Conservation (phyloP, 2,329 filamentous ascomycete species). For the Aphanocladium album region DNA sequence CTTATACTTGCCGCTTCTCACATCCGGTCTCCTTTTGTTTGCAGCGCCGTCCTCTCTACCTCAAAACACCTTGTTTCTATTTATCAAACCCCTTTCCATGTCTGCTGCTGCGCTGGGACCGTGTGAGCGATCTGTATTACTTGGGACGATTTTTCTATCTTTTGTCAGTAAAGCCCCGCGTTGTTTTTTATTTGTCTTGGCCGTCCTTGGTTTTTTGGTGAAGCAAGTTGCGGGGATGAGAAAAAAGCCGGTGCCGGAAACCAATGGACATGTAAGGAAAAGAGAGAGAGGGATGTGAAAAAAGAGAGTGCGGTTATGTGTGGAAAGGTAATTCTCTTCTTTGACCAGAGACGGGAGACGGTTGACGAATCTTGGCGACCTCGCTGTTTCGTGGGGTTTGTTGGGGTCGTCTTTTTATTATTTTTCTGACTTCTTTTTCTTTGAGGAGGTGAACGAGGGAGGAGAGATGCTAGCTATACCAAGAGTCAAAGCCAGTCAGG, state of each 20-base stretch:
- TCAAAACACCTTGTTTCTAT: conserved; percentile 23
- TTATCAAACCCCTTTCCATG: conserved; percentile 19
- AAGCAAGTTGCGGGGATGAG: too few relatives aligned
- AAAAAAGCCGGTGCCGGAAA: too few relatives aligned
- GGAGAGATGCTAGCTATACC: conserved; percentile 25
- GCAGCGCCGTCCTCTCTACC: conserved; percentile 16
- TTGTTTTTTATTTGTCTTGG: conserved; percentile 1
- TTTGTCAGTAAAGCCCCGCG: background rate
- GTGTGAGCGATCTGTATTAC: conserved; percentile 13
- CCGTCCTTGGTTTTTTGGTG: background rate
- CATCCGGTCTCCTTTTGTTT: conserved; percentile 9
- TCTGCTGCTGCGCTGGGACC: conserved; percentile 19
- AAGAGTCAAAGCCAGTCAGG: conserved; percentile 26
- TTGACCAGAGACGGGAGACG: background rate
- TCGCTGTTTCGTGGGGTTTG: background rate
- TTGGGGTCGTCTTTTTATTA: background rate
- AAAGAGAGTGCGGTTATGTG: background rate
- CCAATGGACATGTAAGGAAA: too few relatives aligned
- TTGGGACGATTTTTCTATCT: conserved; percentile 9
- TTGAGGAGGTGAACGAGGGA: conserved; percentile 15
- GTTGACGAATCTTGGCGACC: background rate
- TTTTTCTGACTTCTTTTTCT: background rate
- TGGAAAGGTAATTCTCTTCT: background rate
- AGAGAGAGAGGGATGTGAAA: too few relatives aligned
- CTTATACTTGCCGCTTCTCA: conserved; percentile 28